Evolutionary conservation across 305 asterid genomes (phyloP).

Genomic region (Plantago coronopus): DNA sequence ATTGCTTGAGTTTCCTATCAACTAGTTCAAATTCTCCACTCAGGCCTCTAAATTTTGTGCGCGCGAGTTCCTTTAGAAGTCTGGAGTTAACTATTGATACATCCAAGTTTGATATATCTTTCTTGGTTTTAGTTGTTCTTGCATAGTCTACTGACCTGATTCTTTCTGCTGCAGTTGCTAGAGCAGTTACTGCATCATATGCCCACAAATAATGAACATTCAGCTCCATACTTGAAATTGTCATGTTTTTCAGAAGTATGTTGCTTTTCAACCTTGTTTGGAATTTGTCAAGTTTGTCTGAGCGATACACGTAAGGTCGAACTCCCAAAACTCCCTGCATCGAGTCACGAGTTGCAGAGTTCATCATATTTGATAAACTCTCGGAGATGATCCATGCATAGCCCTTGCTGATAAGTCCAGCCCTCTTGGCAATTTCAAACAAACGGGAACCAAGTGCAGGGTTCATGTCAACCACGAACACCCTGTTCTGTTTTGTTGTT

Average conservation of each 20-base stretch:
- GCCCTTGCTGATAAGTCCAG: slow-evolving; percentile 39
- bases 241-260: slow-evolving; percentile 2
- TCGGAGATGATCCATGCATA: slow-evolving; percentile 46
- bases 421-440: slow-evolving; percentile 27
- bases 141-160: slow-evolving; percentile 1
- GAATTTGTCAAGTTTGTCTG: slow-evolving; percentile 29
- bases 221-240: slow-evolving; percentile 13
- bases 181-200: slow-evolving; percentile 40
- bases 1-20: slow-evolving; percentile 27
- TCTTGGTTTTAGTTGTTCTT: not conserved
- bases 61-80: slow-evolving; percentile 26
- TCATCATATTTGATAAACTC: slow-evolving; percentile 28
- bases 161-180: slow-evolving; percentile 40
- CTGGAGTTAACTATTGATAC: slow-evolving; percentile 27
- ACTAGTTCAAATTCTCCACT: slow-evolving; percentile 34
- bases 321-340: slow-evolving; percentile 53
- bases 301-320: slow-evolving; percentile 25
- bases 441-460: slow-evolving; percentile 32
- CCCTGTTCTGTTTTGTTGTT: slow-evolving; percentile 22
- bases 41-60: slow-evolving; percentile 34
- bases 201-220: slow-evolving; percentile 49
- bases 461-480: slow-evolving; percentile 42
- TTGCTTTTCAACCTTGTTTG: slow-evolving; percentile 33
- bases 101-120: not conserved
- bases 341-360: slow-evolving; percentile 19